These are phyloP conservation scores for Phytopythium aichiense DNA, from an alignment of 352 stramenopile genomes.

Conservation along the genomic window DNA sequence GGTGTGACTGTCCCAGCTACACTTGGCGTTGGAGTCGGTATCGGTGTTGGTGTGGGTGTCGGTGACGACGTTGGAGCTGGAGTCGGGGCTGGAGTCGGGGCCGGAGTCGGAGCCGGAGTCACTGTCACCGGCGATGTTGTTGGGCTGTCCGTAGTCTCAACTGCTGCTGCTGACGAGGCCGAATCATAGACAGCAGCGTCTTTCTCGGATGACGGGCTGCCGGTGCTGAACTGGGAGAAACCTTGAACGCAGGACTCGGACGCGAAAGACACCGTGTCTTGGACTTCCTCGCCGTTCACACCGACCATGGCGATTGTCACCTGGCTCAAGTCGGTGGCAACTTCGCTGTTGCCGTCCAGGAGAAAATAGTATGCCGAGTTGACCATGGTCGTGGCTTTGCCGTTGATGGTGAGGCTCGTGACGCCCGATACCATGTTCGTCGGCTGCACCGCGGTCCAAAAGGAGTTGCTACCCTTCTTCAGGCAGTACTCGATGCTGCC, in stretches of 20 bases:
- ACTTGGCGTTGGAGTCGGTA: background rate
- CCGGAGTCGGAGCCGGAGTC: constrained; percentile 9
- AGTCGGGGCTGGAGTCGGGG: constrained; percentile 9
- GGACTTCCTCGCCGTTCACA: constrained; percentile 46
- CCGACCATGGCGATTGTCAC: constrained; percentile 40
- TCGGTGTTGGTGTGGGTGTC: constrained; percentile 9
- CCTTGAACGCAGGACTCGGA: constrained; percentile 42
- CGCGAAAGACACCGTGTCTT: constrained; percentile 53
- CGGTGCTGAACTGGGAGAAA: constrained; percentile 33
- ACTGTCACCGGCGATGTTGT: constrained; percentile 5
- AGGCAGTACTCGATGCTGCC: constrained; percentile 61
- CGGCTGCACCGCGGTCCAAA: constrained; percentile 63
- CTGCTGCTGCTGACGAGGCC: constrained; percentile 4
- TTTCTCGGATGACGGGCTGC: constrained; percentile 1
- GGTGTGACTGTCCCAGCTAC: background rate
- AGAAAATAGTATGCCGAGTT: constrained; percentile 67
- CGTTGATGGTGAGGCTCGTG: constrained; percentile 49
- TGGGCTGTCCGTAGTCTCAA: constrained; percentile 1
- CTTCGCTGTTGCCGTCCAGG: constrained; percentile 36
- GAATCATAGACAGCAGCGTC: background rate
- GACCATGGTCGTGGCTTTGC: constrained; percentile 48
- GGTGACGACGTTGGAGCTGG: constrained; percentile 5
- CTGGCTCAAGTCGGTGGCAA: constrained; percentile 31
- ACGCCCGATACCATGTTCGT: constrained; percentile 52
- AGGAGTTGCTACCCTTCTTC: constrained; percentile 54